Base-by-base conservation (phyloP, 2,329 filamentous ascomycete species). In the Drechmeria coniospora region DNA sequence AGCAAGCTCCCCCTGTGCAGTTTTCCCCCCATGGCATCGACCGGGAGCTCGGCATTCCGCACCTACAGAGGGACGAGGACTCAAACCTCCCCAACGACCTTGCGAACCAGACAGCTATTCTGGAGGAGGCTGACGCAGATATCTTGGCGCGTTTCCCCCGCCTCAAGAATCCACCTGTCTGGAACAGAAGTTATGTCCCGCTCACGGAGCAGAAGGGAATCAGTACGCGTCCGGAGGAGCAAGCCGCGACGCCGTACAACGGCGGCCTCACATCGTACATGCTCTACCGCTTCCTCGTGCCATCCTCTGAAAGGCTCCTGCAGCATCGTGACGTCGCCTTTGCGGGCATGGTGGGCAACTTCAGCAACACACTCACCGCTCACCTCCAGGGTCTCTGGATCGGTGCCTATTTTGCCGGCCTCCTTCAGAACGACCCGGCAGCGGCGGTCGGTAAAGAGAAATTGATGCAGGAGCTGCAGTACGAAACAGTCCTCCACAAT, bases 401-500 rank as follows among this genome's bases (percentile, higher is more conserved):
- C 17, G 57, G 61, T 0, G 74, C 78, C 1, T 82, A 72, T 43
- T 65, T 86, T 27, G 39, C 46, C 3, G 42, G 42, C 15, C 38
- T 42, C 24, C 32, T 50, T 8, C 27, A 33, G 6, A 38, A 37
- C 2, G 35, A 49, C 6, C 37, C 46, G 0, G 33, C 32, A 4
- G 31, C 33, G 0, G 38, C 35, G 4, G 19, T 32, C 2, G 27
- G 25, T 8, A 32, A 39, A 7, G 21, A 29, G 4, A 35, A 35
- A 10, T 54, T 60, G 7, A 40, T 74, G 8, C 49, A 53, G 4
- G 33, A 45, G 25, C 37, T 68, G 12, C 53, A 49, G 29, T 59
- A 62, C 35, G 63, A 77, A 38, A 69, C 74, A 0, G 63, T 74
- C 15, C 53, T 83, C 25, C 61, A 77, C 43, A 72, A 65, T 13